Evolutionary conservation across 345 rosid species (phyloP), one percentile per base, ranked within the genome.

Genomic region (Euphorbia tirucalli): DNA sequence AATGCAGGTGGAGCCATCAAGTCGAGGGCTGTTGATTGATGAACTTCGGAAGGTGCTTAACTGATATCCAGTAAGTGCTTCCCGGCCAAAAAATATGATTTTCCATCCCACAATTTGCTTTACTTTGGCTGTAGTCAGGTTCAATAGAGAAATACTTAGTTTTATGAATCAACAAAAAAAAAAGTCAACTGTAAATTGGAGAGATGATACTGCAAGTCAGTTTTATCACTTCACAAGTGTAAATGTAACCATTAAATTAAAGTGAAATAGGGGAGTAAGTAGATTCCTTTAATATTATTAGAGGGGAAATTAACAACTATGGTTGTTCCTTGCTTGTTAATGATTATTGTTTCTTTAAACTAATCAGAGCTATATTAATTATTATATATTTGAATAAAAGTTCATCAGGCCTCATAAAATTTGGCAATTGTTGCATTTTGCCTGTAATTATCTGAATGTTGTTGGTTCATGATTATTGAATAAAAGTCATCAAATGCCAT

Each of bases 1-100:
- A 52, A 66, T 78, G 93, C 92, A 92, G 98, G 88, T 94, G 88
- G 97, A 94, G 71, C 87, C 93, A 16, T 85, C 93, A 28, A 83
- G 76, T 74, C 69, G 89, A 77, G 78, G 67, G 35, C 75, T 81
- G 67, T 61, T 92, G 70, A 81, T 85, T 35, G 76, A 75, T 50
- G 95, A 85, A 58, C 79, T 92, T 21, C 85, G 85, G 0, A 85
- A 88, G 82, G 92, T 83, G 71, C 85, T 92, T 19, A 66, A 69
- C 58, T 89, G 79, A 86, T 62, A 66, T 13, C n/a, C 46, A 9
- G 74, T 52, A 19, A 32, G 74, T 59, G 46, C 32, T 37, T 61
- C 22, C 2, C 8, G 4, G 22, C 32, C n/a, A n/a, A n/a, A n/a
- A 49, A 62, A 69, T 41, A 54, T 43, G 9, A 24, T 49, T 52